Conservation (phyloP, 192 early-diverging fungal genomes). For the Coemansia sp. region DNA sequence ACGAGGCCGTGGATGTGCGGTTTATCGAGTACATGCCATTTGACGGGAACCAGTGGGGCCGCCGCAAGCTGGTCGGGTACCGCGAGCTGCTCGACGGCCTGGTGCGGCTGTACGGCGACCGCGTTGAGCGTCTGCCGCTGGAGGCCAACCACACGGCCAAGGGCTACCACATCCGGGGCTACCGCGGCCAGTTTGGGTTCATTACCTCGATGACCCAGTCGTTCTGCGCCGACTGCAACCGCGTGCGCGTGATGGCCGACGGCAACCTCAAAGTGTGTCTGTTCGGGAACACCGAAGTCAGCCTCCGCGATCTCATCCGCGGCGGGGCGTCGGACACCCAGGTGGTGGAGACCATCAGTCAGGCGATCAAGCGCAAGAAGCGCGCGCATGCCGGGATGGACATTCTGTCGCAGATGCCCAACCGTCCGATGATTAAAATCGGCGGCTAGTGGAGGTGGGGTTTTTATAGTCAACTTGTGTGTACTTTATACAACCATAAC, state of each 20-base stretch:
- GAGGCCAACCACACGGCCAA: constrained; percentile 77
- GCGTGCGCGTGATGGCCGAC: constrained; percentile 88
- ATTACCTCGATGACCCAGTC: constrained; percentile 98
- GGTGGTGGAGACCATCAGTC: constrained; percentile 65
- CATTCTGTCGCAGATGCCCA: constrained; percentile 74
- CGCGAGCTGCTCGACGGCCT: constrained; percentile 67
- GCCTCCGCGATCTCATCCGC: constrained; percentile 74
- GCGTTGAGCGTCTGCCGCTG: constrained; percentile 61
- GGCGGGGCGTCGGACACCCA: constrained; percentile 58
- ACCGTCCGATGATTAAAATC: constrained; percentile 94
- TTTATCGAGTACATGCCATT: constrained; percentile 99
- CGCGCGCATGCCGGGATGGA: constrained; percentile 92
- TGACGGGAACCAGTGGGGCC: constrained; percentile 91
- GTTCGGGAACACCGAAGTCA: constrained; percentile 91
- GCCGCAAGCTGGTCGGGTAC: constrained; percentile 79
- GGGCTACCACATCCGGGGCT: constrained; percentile 73
- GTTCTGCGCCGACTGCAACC: constrained; percentile 93
- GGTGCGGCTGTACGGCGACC: constrained; percentile 50
- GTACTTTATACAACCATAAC: constrained; percentile 1
- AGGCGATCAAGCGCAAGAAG: constrained; percentile 85
- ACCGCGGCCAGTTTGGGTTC: constrained; percentile 87
- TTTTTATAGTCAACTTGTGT: neutral
- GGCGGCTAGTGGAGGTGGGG: constrained; percentile 60
- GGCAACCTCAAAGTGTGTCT: constrained; percentile 92
- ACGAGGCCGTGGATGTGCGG: constrained; percentile 69